These are phyloP conservation scores for Trifolium pratense DNA, from an alignment of 306 rosid genomes.

Conservation along the genomic window DNA sequence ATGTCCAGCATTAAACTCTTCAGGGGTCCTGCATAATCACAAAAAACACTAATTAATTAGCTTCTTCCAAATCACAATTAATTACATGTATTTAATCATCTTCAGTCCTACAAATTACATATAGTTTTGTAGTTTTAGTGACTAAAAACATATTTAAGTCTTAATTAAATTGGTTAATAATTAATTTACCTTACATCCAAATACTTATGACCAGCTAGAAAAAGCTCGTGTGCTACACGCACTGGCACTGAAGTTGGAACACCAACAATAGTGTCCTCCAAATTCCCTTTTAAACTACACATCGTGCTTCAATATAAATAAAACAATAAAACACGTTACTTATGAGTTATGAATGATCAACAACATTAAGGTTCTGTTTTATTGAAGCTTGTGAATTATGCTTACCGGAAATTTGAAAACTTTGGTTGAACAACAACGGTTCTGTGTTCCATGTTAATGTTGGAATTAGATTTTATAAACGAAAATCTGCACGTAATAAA, in stretches of 20 bases:
- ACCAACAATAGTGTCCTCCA: slow-evolving; percentile 47
- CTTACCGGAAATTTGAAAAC: slow-evolving; percentile 46
- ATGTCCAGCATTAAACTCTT: slow-evolving; percentile 78
- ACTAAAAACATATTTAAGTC: not conserved
- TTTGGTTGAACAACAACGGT: slow-evolving; percentile 15
- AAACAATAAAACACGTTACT: slow-evolving; percentile 1
- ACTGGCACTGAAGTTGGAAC: slow-evolving; percentile 87
- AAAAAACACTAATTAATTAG: slow-evolving; percentile 12
- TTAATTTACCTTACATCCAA: slow-evolving; percentile 78
- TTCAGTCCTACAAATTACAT: too few species aligned
- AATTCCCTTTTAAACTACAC: slow-evolving; percentile 52
- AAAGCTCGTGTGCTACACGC: slow-evolving; percentile 83
- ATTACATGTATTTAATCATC: too few species aligned
- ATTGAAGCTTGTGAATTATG: not conserved
- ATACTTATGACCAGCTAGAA: slow-evolving; percentile 87
- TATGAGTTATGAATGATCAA: not conserved
- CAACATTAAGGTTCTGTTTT: not conserved
- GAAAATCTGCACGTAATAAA: slow-evolving; percentile 39
- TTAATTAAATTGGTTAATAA: not conserved
- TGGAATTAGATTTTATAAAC: slow-evolving; percentile 13
- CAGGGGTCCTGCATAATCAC: slow-evolving; percentile 61
- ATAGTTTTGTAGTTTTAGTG: too few species aligned
- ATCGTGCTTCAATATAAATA: slow-evolving; percentile 45
- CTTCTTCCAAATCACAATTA: not conserved
- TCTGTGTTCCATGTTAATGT: slow-evolving; percentile 11